phyloP scores from a whole-genome alignment of 1,284 basidiomycete species.

The Leccinum pachyderme region DNA sequence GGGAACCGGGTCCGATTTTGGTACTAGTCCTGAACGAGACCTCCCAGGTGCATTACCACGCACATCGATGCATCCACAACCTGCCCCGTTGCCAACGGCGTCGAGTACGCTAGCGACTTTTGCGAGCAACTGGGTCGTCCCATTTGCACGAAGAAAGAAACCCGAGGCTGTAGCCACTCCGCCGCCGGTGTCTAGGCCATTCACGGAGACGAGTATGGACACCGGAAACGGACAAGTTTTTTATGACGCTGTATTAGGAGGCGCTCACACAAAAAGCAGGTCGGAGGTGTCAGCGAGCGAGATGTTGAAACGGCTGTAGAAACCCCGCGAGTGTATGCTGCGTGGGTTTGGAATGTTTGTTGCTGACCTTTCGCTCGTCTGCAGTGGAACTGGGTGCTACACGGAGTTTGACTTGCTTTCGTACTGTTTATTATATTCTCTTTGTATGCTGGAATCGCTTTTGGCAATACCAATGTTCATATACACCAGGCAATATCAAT shows the following conservation, averaged over 20 bases:
- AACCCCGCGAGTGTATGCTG: neutral
- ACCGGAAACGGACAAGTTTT: conserved; percentile 13
- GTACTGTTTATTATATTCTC: neutral
- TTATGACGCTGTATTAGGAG: conserved; percentile 16
- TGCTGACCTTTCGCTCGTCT: neutral
- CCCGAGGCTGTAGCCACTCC: conserved; percentile 19
- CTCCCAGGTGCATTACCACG: conserved; percentile 11
- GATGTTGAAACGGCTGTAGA: conserved; percentile 40
- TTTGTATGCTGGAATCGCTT: neutral
- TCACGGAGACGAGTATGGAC: conserved; percentile 13
- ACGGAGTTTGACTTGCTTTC: neutral
- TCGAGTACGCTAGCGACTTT: conserved; percentile 57
- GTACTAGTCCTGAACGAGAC: neutral
- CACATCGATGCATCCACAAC: conserved; percentile 2
- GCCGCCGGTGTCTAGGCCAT: conserved; percentile 1
- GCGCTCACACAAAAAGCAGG: conserved; percentile 10
- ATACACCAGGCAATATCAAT: neutral
- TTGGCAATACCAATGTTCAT: neutral
- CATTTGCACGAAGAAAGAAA: conserved; percentile 57
- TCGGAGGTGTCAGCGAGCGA: conserved; percentile 40
- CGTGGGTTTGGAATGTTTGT: neutral
- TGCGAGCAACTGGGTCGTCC: conserved; percentile 63
- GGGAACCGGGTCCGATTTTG: conserved; percentile 24
- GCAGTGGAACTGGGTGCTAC: neutral
- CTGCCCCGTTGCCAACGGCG: conserved; percentile 20